These are phyloP conservation scores for Prunella vulgaris DNA, from an alignment of 257 asterid species.

Conservation along the genomic window DNA sequence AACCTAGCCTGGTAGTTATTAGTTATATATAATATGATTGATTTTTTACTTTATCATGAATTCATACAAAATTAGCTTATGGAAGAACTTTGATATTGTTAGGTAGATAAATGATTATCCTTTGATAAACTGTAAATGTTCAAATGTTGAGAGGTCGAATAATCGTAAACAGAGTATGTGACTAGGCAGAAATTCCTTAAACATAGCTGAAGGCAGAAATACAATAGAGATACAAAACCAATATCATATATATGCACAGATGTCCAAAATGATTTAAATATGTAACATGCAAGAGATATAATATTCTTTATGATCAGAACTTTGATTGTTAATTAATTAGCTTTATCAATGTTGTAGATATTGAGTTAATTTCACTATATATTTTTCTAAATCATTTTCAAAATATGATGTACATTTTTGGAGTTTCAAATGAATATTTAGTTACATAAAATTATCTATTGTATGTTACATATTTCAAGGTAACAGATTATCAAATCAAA, in stretches of 20 bases:
- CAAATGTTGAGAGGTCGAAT: not conserved
- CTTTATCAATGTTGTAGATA: not conserved
- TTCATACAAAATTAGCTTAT: no score
- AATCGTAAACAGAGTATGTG: not conserved
- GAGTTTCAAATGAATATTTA: not conserved
- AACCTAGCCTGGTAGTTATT: not conserved
- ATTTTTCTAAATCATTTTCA: not conserved
- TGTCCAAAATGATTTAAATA: not conserved
- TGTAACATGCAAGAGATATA: not conserved
- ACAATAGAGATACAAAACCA: not conserved
- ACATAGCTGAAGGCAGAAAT: not conserved
- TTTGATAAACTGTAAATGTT: no score
- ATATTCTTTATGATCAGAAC: not conserved
- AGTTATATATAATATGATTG: not conserved
- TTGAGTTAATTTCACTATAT: not conserved
- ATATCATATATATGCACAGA: not conserved
- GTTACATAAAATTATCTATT: not conserved
- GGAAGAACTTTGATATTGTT: not conserved
- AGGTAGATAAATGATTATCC: not conserved
- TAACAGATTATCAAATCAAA: not conserved
- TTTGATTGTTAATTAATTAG: not conserved
- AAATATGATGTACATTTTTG: not conserved
- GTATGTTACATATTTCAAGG: not conserved
- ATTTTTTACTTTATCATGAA: no score
- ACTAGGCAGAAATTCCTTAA: not conserved